A percentile compares a stretch with the other conserved stretches of the same genome.
phyloP scores from a whole-genome alignment of 805 yeast species.

The Tetrapisispora arboricola region DNA sequence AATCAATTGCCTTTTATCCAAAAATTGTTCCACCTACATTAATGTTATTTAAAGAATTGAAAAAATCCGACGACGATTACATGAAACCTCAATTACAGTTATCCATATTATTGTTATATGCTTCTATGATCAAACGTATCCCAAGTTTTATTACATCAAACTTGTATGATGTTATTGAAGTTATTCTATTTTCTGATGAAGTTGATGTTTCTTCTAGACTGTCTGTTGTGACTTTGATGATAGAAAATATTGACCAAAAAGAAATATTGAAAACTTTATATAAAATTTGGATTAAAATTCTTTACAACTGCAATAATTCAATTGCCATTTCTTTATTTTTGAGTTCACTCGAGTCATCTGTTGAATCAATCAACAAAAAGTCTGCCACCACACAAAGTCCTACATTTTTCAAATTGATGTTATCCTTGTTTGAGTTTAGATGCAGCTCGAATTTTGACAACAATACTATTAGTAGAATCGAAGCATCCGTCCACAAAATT shows the following conservation, averaged over 20 bases:
- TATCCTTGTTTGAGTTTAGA: conserved; percentile 63
- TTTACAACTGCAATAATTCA: conserved; percentile 30
- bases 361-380: conserved; percentile 63
- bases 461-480: conserved; percentile 73
- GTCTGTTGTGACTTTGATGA: conserved; percentile 49
- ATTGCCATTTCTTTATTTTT: conserved; percentile 59
- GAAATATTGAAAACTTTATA: conserved; percentile 52
- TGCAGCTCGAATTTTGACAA: conserved; percentile 47
- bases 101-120: conserved; percentile 58
- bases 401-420: conserved; percentile 55
- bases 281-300: conserved; percentile 46
- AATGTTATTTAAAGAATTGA: conserved; percentile 39
- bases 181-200: conserved; percentile 45
- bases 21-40: conserved; percentile 71
- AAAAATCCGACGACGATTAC: conserved; percentile 13
- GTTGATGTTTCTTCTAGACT: conserved; percentile 54
- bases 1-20: conserved; percentile 75
- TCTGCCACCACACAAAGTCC: conserved; percentile 63
- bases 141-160: conserved; percentile 76
- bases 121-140: conserved; percentile 68
- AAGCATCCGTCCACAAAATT: conserved; percentile 60
- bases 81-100: conserved; percentile 43
- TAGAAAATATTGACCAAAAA: conserved; percentile 57
- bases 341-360: conserved; percentile 52
- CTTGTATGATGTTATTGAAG: conserved; percentile 48